These are phyloP conservation scores for Phytophthora megakarya DNA, from an alignment of 352 stramenopile species.

Conservation along the genomic window DNA sequence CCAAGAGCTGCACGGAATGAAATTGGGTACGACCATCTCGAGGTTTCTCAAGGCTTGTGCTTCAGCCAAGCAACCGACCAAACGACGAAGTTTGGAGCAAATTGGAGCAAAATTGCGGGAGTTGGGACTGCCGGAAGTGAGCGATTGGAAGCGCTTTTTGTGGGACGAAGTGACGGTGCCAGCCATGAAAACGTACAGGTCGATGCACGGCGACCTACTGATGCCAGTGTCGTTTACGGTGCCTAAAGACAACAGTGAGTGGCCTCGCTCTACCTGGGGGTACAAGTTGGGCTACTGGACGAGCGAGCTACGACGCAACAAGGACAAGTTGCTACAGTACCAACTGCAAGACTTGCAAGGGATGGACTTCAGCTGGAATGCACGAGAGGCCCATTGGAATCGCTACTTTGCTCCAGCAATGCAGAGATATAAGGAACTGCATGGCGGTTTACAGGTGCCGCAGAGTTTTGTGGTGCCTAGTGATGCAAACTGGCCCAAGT, in stretches of 20 bases:
- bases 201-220: constrained; percentile 38
- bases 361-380: constrained; percentile 45
- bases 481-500: constrained; percentile 31
- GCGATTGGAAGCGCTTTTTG: constrained; percentile 43
- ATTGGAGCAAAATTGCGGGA: constrained; percentile 22
- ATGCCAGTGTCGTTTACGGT: constrained; percentile 43
- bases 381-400: constrained; percentile 42
- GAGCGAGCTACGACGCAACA: constrained; percentile 39
- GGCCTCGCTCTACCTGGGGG: constrained; percentile 42
- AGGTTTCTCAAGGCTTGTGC: constrained; percentile 40
- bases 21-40: constrained; percentile 48
- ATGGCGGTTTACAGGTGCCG: constrained; percentile 35
- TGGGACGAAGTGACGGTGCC: constrained; percentile 41
- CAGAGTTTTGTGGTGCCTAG: constrained; percentile 47
- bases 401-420: constrained; percentile 44
- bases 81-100: constrained; percentile 13
- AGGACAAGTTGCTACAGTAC: constrained; percentile 34
- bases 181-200: constrained; percentile 32
- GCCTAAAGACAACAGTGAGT: constrained; percentile 22
- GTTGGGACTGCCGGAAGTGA: constrained; percentile 30
- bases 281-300: constrained; percentile 54
- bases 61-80: constrained; percentile 30
- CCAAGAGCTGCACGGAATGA: constrained; percentile 40
- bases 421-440: constrained; percentile 36
- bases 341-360: constrained; percentile 40